Base-by-base conservation (phyloP, 176 grass and related monocot species). In the Elymus sibiricus region DNA sequence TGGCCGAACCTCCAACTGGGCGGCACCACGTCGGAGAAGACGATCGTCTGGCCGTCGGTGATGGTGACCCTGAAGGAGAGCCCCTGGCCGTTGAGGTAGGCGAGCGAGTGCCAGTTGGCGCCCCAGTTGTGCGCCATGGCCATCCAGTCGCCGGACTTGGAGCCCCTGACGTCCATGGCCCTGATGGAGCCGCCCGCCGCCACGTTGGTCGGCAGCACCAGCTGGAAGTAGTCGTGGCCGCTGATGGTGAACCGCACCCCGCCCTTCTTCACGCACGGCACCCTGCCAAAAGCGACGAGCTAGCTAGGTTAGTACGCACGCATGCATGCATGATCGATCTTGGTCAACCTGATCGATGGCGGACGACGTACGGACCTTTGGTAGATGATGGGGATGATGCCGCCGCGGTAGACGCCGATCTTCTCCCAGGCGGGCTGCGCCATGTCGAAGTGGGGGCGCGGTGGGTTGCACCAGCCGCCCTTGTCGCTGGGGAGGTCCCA, bases 371-470 rank as follows among this genome's bases (percentile, higher is more conserved):
- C 14, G 53, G 17, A 80, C 89, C 89, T 91, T 46, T 65, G 58
- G 90, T 93, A 95, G 17, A 81, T 67, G 37, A 95, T 86, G 6
- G 94, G 94, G 80, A 95, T 84, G 94, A 95, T 91, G 73, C 94
- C 94, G 34, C 71, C 91, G 11, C 72, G 58, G 72, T 87, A 83
- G 55, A 91, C 12, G 27, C 79, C 94, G 39, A 95, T 93, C 83
- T 88, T 90, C 78, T 95, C 89, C 89, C 89, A 95, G 2, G 94
- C 86, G 1, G 94, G 94, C 86, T 95, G 91, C 6, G 89, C 80
- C 94, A 97, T 94, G 76, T 91, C 90, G 71, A 91, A 91, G 77
- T 91, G 90, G 0, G 31, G 31, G 4, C 77, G 90, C 11, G 90
- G 90, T 7, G 82, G 90, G 59, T 91, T 91, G 62, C 90, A 91